phyloP scores from a whole-genome alignment of 768 basidiomycete genomes.

The Pulveroboletus sp. region DNA sequence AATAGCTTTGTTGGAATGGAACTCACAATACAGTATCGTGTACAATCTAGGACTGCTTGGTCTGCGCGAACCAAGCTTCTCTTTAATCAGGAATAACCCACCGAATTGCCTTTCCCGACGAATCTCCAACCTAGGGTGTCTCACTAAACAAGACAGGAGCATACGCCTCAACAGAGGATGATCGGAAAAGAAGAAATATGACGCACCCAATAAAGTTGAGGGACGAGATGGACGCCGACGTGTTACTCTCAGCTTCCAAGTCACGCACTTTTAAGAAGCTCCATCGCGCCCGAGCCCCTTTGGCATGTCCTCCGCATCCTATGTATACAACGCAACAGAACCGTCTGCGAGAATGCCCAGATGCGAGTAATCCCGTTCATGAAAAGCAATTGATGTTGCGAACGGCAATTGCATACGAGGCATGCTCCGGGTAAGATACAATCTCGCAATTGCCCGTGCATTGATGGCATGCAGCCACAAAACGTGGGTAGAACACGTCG shows the following conservation, averaged over 20 bases:
- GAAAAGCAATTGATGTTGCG: conserved; percentile 80
- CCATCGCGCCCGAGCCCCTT: conserved; percentile 69
- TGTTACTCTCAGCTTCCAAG: conserved; percentile 52
- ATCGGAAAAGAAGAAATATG: neutral
- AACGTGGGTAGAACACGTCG: conserved; percentile 70
- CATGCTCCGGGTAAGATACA: conserved; percentile 54
- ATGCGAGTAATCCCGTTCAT: conserved; percentile 83
- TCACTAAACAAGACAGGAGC: conserved; percentile 9
- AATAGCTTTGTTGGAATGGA: no score
- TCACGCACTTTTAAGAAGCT: conserved; percentile 67
- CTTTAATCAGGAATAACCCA: conserved; percentile 23
- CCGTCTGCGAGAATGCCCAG: conserved; percentile 81
- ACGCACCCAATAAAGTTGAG: conserved; percentile 78
- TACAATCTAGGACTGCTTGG: no score
- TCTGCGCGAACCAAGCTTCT: no score
- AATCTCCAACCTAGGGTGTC: conserved; percentile 25
- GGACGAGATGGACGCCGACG: conserved; percentile 59
- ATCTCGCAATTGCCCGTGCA: conserved; percentile 67
- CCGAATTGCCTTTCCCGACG: conserved; percentile 22
- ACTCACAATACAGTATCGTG: no score
- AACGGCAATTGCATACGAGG: conserved; percentile 43
- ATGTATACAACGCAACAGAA: conserved; percentile 75
- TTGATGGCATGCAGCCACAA: conserved; percentile 87
- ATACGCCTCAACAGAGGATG: neutral
- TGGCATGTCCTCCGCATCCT: conserved; percentile 72